Conservation (phyloP, 2,329 filamentous ascomycete species). For the Pseudogymnoascus sp. region DNA sequence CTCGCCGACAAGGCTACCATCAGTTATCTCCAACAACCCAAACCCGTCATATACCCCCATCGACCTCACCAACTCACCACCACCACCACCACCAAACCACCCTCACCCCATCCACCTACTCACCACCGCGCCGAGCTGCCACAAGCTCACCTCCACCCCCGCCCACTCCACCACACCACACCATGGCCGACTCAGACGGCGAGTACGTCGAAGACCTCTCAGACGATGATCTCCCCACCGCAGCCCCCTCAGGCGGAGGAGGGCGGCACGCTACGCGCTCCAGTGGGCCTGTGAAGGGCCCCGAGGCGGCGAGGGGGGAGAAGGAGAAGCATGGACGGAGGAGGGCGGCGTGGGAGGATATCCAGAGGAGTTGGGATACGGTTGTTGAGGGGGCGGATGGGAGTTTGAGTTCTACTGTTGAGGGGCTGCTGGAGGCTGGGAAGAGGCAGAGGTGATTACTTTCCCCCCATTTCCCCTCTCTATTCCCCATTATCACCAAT, state of each 20-base stretch:
- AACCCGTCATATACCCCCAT: background rate
- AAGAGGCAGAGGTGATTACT: conserved; percentile 59
- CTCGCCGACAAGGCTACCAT: background rate
- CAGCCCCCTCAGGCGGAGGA: conserved; percentile 14
- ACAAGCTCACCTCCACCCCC: background rate
- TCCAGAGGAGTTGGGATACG: conserved; percentile 62
- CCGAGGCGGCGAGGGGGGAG: conserved; percentile 22
- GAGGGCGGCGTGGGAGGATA: conserved; percentile 57
- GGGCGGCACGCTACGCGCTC: conserved; percentile 24
- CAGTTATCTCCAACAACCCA: background rate
- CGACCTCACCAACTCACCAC: background rate
- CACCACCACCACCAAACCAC: background rate
- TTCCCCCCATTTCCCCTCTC: conserved; percentile 12
- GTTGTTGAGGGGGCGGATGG: conserved; percentile 74
- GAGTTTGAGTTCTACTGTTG: conserved; percentile 61
- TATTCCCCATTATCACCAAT: background rate
- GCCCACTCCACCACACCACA: background rate
- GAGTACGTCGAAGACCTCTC: conserved; percentile 60
- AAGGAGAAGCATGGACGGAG: conserved; percentile 28
- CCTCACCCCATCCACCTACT: background rate
- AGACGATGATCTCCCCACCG: conserved; percentile 51
- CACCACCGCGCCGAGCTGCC: too few relatives aligned
- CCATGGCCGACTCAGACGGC: conserved; percentile 66
- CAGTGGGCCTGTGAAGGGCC: conserved; percentile 20
- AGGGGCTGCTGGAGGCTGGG: conserved; percentile 69